Base-by-base conservation (phyloP, 2,329 filamentous ascomycete species). In the Colletotrichum tropicale region DNA sequence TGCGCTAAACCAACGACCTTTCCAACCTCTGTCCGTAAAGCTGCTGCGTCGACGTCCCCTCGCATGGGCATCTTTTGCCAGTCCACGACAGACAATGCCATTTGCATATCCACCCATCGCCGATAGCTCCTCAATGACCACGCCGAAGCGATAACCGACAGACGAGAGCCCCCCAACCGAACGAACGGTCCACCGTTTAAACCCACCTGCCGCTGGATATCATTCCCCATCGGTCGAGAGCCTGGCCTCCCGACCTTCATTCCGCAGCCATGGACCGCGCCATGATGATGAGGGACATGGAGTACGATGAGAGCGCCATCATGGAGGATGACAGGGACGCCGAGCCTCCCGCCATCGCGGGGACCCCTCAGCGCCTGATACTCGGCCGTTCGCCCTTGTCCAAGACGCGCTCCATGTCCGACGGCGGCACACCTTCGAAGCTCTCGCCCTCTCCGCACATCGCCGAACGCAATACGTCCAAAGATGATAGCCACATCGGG, bases 321-420 rank as follows among this genome's bases (percentile, higher is more conserved):
- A 81, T 83, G 78, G 83, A 85, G 64, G 81, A 81, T 56, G 70
- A 74, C 24, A 80, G 77, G 55, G 74, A 73, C 38, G 66, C 36
- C 43, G 64, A 32, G 55, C 43, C 66, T 15, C 65, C 48, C 38
- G 70, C 38, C 56, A 66, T 60, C 60, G 62, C 60, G 18, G 38
- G n/a, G 26, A 48, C 60, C 48, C 73, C 75, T 62, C 75, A 76
- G n/a, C 68, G 66, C 66, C 28, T 70, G 36, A 36, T 66, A 56
- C 65, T 76, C 21, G 66, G 66, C 67, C 74, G 82, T 71, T 87
- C 88, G 75, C 87, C 88, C 52, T 80, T 86, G 74, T 82, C 85
- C 71, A 93, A 91, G 83, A 87, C 90, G 52, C 88, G 93, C 77
- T 94, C 93, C 66, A 84, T 94, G 76, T 94, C 93, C 6, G 93